Evolutionary conservation across 352 stramenopile species (phyloP).

Genomic region (Phytophthora lateralis): DNA sequence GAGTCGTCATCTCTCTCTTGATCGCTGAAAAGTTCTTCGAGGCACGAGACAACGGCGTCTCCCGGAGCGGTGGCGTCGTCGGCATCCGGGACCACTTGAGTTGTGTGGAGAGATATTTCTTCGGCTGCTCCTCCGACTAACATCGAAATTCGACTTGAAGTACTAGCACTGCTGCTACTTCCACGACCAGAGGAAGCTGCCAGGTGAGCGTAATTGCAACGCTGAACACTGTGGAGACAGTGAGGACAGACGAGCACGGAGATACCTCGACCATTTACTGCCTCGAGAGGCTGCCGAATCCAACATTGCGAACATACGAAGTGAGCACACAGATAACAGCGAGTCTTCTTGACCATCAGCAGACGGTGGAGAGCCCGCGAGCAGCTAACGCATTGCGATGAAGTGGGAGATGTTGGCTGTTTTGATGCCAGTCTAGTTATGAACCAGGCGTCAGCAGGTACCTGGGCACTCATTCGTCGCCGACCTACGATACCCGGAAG

Average conservation of each 20-base stretch:
- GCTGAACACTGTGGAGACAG: conserved; percentile 51
- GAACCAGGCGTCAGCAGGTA: conserved; percentile 12
- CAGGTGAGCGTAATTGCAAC: conserved; percentile 45
- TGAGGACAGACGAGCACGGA: conserved; percentile 47
- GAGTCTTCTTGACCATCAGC: conserved; percentile 34
- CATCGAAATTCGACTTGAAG: conserved; percentile 17
- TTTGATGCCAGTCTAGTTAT: conserved; percentile 8
- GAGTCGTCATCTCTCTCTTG: conserved; percentile 1
- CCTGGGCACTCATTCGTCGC: conserved; percentile 13
- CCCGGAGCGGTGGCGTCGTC: conserved; percentile 18
- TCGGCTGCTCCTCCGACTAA: neutral
- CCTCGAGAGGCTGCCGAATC: conserved; percentile 35
- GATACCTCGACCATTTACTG: conserved; percentile 28
- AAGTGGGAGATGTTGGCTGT: neutral
- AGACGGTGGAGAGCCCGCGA: conserved; percentile 40
- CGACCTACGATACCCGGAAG: conserved; percentile 25
- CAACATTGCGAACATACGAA: conserved; percentile 42
- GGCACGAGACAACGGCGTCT: conserved; percentile 21
- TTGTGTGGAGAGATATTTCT: conserved; percentile 7
- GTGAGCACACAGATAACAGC: conserved; percentile 41
- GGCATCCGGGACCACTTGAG: conserved; percentile 16
- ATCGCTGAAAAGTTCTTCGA: conserved; percentile 13
- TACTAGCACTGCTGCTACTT: conserved; percentile 24
- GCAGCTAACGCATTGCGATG: conserved; percentile 52
- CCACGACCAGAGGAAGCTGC: conserved; percentile 16